A percentile compares a stretch with the other conserved stretches of the same genome.
Evolutionary conservation across 2,329 filamentous ascomycete genomes (phyloP).

Genomic region (Aspergillus jensenii): DNA sequence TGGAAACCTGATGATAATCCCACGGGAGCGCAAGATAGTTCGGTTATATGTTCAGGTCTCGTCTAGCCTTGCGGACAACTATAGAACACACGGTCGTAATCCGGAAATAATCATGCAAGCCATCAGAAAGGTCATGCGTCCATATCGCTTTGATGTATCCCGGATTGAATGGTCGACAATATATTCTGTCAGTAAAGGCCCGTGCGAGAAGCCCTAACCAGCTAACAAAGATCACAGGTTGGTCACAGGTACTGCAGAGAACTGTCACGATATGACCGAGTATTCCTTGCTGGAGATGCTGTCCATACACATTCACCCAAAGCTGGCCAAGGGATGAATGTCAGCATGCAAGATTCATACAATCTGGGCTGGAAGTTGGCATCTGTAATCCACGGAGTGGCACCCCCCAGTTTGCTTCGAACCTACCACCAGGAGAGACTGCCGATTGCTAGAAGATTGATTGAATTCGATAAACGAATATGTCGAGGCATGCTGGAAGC

Average conservation of each 20-base stretch:
- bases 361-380: background rate
- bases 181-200: background rate
- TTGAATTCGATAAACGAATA: background rate
- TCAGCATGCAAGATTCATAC: background rate
- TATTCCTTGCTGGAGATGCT: background rate
- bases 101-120: background rate
- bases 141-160: background rate
- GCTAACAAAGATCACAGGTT: too few species aligned
- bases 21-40: constrained; percentile 63
- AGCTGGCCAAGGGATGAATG: background rate
- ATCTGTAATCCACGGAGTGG: background rate
- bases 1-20: constrained; percentile 65
- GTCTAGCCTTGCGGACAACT: background rate
- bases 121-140: background rate
- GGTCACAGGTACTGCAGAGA: background rate
- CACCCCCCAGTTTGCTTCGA: background rate
- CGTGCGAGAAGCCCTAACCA: too few species aligned
- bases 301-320: background rate
- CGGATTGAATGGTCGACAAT: background rate
- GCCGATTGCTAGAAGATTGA: background rate
- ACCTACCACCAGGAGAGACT: background rate
- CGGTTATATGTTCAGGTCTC: constrained; percentile 50
- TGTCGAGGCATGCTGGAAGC: background rate
- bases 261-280: background rate
- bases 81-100: too few species aligned